Percentiles rank a stretch among this genome's conserved stretches.
Conservation (phyloP, 331 rosid species). For the Spiraea crenata region DNA sequence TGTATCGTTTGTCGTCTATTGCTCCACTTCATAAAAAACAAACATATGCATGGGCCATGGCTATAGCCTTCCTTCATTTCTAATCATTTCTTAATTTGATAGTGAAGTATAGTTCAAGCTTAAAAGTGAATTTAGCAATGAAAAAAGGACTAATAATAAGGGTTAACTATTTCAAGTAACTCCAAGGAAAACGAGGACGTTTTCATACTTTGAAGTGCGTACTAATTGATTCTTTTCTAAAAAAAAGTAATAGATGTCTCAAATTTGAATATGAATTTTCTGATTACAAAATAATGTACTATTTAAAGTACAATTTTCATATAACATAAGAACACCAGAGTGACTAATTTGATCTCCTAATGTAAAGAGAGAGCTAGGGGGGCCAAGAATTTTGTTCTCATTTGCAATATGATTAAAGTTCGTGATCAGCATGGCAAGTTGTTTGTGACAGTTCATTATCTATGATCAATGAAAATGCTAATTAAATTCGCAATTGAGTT, state of each 20-base stretch:
- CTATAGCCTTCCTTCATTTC: neutral
- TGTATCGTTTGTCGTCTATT: neutral
- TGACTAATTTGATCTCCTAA: neutral
- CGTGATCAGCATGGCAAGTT: neutral
- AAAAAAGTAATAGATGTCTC: too few species aligned
- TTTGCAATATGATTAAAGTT: slow-evolving; percentile 1
- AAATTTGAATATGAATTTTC: too few species aligned
- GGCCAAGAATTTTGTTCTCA: neutral
- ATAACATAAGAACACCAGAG: neutral
- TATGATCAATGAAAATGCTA: neutral
- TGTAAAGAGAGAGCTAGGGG: neutral
- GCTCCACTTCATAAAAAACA: neutral
- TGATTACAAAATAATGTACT: too few species aligned
- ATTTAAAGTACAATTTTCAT: neutral
- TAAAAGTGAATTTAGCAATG: neutral
- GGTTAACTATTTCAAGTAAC: neutral
- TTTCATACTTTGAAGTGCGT: neutral
- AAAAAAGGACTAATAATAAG: neutral
- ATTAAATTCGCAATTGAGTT: neutral
- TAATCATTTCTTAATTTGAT: neutral
- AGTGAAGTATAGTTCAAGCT: neutral
- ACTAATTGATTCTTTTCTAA: too few species aligned
- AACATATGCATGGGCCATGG: neutral
- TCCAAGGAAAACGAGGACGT: neutral
- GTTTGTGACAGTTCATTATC: neutral